Evolutionary conservation across 73 alveolate genomes (phyloP).

Genomic region (Urostyla sp.): DNA sequence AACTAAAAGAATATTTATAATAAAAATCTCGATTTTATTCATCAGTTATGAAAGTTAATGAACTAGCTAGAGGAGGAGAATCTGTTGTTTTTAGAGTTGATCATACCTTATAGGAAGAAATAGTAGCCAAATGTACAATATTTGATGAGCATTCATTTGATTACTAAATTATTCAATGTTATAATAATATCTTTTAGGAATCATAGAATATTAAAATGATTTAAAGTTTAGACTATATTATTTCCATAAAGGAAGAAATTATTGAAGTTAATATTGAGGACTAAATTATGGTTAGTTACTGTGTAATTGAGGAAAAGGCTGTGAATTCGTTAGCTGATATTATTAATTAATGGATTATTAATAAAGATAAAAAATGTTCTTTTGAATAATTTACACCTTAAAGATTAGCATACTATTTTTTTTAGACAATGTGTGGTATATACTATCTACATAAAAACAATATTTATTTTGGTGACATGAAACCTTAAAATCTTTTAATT

Average conservation of each 20-base stretch:
- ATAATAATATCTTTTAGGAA: neutral
- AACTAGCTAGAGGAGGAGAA: conserved; percentile 53
- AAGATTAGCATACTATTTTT: conserved; percentile 25
- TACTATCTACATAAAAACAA: neutral
- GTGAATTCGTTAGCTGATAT: neutral
- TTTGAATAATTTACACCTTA: conserved; percentile 13
- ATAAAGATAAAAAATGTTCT: neutral
- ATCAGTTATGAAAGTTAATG: neutral
- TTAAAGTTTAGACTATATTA: neutral
- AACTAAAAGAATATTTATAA: neutral
- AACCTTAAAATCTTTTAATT: conserved; percentile 13
- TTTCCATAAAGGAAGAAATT: conserved; percentile 45
- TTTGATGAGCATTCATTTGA: neutral
- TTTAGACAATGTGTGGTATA: neutral
- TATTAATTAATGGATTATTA: neutral
- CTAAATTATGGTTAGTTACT: conserved; percentile 5
- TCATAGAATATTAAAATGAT: conserved; percentile 4
- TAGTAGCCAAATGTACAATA: conserved; percentile 35
- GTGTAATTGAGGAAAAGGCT: conserved; percentile 36
- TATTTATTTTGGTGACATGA: conserved; percentile 1
- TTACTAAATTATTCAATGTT: neutral
- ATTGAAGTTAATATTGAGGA: neutral
- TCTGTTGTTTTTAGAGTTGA: conserved; percentile 40
- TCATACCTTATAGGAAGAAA: conserved; percentile 4
- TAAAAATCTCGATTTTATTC: neutral